Conservation (phyloP, 495 filamentous ascomycete genomes). For the Clavariopsis aquatica region DNA sequence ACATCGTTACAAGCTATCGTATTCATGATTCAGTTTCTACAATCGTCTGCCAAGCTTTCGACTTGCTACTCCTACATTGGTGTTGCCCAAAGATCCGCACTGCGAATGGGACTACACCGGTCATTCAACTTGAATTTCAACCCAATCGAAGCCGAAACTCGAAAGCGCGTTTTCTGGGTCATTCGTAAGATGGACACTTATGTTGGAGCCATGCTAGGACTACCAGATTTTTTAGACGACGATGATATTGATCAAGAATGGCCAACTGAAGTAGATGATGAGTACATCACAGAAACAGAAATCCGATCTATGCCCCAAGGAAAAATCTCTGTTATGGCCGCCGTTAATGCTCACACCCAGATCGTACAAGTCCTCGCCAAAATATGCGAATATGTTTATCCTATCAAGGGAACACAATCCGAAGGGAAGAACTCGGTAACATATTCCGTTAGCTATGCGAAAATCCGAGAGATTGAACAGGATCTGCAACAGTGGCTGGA, state of each 20-base stretch:
- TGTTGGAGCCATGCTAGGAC: constrained; percentile 82
- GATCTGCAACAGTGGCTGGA: constrained; percentile 87
- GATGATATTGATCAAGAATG: constrained; percentile 92
- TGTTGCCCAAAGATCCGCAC: constrained; percentile 79
- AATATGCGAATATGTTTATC: constrained; percentile 87
- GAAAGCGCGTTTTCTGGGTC: constrained; percentile 86
- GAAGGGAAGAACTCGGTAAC: constrained; percentile 51
- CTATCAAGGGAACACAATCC: constrained; percentile 62
- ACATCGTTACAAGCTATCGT: constrained; percentile 80
- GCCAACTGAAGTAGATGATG: constrained; percentile 83
- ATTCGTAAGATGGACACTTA: constrained; percentile 94
- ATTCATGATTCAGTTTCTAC: constrained; percentile 91
- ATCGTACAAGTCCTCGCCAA: constrained; percentile 79
- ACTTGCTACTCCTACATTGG: constrained; percentile 94
- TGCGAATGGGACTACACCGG: constrained; percentile 87
- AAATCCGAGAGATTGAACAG: constrained; percentile 85
- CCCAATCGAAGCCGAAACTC: constrained; percentile 79
- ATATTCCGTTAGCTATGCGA: constrained; percentile 85
- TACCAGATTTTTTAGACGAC: constrained; percentile 79
- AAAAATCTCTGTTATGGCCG: constrained; percentile 71
- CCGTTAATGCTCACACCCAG: constrained; percentile 79
- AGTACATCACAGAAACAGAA: constrained; percentile 77
- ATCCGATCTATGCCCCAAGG: constrained; percentile 77
- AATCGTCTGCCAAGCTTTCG: constrained; percentile 85
- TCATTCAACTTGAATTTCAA: constrained; percentile 72